Evolutionary conservation across 208 protist genomes (phyloP).

Genomic region (Phytomonas serpens): DNA sequence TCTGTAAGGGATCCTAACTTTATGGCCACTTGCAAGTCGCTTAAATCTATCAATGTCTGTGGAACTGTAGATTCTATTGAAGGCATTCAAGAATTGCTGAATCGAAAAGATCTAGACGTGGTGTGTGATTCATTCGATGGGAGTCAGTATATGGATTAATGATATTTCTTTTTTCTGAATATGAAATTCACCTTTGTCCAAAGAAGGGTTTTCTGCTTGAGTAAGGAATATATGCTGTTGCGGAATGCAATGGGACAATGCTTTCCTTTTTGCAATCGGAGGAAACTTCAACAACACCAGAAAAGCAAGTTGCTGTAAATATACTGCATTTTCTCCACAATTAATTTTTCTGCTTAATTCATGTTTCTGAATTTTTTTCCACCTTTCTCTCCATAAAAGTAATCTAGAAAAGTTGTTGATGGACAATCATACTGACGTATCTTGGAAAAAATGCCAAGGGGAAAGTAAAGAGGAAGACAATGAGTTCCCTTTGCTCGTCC

Average conservation of each 20-base stretch:
- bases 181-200: neutral
- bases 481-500: neutral
- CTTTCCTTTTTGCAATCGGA: neutral
- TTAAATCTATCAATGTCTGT: slow-evolving; percentile 66
- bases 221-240: neutral
- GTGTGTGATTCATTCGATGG: slow-evolving; percentile 63
- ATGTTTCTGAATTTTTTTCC: neutral
- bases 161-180: neutral
- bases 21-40: slow-evolving; percentile 36
- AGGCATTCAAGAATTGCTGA: slow-evolving; percentile 42
- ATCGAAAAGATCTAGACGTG: slow-evolving; percentile 40
- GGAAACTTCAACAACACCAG: neutral
- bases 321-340: neutral
- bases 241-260: neutral
- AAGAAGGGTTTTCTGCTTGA: neutral
- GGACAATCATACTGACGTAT: neutral
- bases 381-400: neutral
- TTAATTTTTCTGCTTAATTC: neutral
- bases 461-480: neutral
- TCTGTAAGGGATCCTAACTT: slow-evolving; percentile 49
- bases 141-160: slow-evolving; percentile 26
- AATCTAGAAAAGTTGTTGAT: neutral
- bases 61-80: slow-evolving; percentile 27
- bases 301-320: neutral
- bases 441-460: neutral